phyloP scores from a whole-genome alignment of 208 protist genomes.

The Porcisia hertigi region DNA sequence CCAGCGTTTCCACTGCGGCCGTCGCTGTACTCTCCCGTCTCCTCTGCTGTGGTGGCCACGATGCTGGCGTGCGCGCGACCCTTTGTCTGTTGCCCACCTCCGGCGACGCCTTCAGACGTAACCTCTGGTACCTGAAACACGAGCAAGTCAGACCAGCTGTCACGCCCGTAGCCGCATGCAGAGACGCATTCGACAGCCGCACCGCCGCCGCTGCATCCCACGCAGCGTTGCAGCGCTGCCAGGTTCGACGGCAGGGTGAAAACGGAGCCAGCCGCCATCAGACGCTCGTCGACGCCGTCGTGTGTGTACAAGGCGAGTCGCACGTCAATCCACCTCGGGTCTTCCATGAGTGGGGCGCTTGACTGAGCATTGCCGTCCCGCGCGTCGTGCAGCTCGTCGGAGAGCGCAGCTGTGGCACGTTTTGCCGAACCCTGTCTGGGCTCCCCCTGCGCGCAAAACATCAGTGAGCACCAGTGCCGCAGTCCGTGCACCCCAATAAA shows the following conservation, averaged over 20 bases:
- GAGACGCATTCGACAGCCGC: background rate
- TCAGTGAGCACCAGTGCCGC: conserved; percentile 6
- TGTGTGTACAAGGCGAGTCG: conserved; percentile 23
- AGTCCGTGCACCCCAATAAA: conserved; percentile 23
- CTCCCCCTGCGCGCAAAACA: conserved; percentile 9
- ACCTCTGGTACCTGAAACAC: conserved; percentile 20
- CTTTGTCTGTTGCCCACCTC: background rate
- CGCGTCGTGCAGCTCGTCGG: background rate
- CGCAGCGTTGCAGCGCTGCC: conserved; percentile 13
- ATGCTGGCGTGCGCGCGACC: background rate
- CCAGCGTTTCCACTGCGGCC: background rate
- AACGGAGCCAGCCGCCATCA: conserved; percentile 21
- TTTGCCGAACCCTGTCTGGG: background rate
- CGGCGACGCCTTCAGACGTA: background rate
- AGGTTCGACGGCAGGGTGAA: conserved; percentile 25
- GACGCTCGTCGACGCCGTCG: conserved; percentile 15
- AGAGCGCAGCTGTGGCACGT: background rate
- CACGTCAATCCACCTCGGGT: conserved; percentile 23
- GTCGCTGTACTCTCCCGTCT: background rate
- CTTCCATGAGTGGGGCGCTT: conserved; percentile 4
- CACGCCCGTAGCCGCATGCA: conserved; percentile 10
- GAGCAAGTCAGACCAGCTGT: conserved; percentile 42
- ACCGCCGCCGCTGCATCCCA: conserved; percentile 3
- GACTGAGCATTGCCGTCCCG: background rate
- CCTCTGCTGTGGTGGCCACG: background rate